A percentile compares a stretch with the other conserved stretches of the same genome.
These are phyloP conservation scores for Pleurotus tuoliensis DNA, from an alignment of 768 basidiomycete species.

Conservation along the genomic window DNA sequence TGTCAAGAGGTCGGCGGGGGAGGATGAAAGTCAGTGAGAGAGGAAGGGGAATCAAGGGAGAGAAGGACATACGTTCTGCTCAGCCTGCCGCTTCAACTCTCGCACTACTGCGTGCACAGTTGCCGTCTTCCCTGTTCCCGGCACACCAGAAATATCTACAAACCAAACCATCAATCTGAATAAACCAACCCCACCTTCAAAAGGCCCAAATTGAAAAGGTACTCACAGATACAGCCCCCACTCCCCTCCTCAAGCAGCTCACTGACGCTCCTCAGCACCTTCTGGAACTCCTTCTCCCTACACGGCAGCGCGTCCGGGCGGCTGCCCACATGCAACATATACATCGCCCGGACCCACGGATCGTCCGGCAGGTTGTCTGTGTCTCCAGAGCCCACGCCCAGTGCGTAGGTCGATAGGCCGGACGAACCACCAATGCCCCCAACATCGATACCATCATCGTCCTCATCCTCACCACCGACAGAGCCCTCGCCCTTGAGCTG, in stretches of 20 bases:
- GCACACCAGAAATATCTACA: conserved; percentile 93
- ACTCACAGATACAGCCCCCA: conserved; percentile 93
- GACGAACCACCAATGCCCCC: too few species aligned
- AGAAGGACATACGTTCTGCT: conserved; percentile 49
- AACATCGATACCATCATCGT: too few species aligned
- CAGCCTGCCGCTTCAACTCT: conserved; percentile 86
- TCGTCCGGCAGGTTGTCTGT: conserved; percentile 60
- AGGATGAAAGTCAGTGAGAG: not conserved
- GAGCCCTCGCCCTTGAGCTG: conserved; percentile 22
- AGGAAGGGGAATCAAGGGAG: not conserved
- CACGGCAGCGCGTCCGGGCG: conserved; percentile 89
- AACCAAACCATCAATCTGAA: not conserved
- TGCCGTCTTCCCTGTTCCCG: conserved; percentile 98
- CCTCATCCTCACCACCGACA: conserved; percentile 8
- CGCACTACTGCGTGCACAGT: conserved; percentile 92
- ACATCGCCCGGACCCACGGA: conserved; percentile 85
- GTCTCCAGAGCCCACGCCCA: conserved; percentile 17
- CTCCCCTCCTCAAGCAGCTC: conserved; percentile 89
- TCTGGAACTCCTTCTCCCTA: conserved; percentile 78
- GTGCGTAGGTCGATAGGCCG: not conserved
- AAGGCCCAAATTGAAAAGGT: too few species aligned
- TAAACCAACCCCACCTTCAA: too few species aligned
- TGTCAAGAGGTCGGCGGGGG: not conserved
- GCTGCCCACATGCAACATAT: conserved; percentile 88
- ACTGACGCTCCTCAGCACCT: conserved; percentile 71